Evolutionary conservation across 805 yeast species (phyloP).

Genomic region (Komagataella pastoris): DNA sequence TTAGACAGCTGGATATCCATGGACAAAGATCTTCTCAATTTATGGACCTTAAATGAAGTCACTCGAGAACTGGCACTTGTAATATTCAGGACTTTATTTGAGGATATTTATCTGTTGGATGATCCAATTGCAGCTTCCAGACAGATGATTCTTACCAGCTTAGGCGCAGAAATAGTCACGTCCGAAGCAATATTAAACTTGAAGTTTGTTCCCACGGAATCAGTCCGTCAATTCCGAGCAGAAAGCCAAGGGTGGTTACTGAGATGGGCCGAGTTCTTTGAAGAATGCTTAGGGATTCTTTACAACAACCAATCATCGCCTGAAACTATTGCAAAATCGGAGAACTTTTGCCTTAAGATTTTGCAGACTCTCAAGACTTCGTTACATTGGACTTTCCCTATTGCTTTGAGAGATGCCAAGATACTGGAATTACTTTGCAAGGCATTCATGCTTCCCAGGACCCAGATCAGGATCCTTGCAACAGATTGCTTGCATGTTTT

Average conservation of each 20-base stretch:
- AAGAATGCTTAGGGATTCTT: conserved; percentile 25
- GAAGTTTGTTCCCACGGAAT: conserved; percentile 55
- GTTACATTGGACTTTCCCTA: conserved; percentile 81
- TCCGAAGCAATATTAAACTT: conserved; percentile 50
- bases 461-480: conserved; percentile 66
- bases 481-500: conserved; percentile 85
- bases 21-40: conserved; percentile 62
- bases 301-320: conserved; percentile 21
- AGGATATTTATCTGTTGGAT: conserved; percentile 83
- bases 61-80: conserved; percentile 68
- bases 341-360: conserved; percentile 44
- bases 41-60: conserved; percentile 57
- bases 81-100: conserved; percentile 77
- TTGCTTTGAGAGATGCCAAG: conserved; percentile 53
- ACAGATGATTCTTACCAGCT: conserved; percentile 61
- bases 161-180: conserved; percentile 74
- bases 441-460: conserved; percentile 42
- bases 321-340: conserved; percentile 5
- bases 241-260: conserved; percentile 78
- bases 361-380: conserved; percentile 81
- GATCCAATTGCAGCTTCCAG: conserved; percentile 83
- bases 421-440: conserved; percentile 49
- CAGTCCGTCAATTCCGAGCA: conserved; percentile 49
- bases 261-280: conserved; percentile 51
- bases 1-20: conserved; percentile 72